These are phyloP conservation scores for Cladophialophora exuberans DNA, from an alignment of 2,329 filamentous ascomycete species.

Conservation along the genomic window DNA sequence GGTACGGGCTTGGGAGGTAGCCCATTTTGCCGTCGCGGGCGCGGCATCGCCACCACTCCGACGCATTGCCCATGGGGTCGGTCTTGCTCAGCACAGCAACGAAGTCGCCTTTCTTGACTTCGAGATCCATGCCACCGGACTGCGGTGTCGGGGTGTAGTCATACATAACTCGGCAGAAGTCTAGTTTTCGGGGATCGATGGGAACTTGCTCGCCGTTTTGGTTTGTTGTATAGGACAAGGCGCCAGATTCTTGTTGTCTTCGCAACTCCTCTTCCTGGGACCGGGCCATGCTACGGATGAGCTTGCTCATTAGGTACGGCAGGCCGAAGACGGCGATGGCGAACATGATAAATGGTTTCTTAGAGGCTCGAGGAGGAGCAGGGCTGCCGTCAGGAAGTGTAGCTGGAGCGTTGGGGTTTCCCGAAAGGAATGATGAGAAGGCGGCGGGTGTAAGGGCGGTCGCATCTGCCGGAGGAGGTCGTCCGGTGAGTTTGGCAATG, in stretches of 20 bases:
- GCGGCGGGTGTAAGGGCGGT: constrained; percentile 85
- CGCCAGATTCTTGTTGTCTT: constrained; percentile 53
- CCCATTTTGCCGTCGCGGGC: constrained; percentile 87
- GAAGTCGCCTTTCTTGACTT: constrained; percentile 91
- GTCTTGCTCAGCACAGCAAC: constrained; percentile 92
- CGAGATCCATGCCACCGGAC: constrained; percentile 75
- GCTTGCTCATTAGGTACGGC: constrained; percentile 95
- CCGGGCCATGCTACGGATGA: constrained; percentile 82
- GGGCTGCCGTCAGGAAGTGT: constrained; percentile 68
- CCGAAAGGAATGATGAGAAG: constrained; percentile 86
- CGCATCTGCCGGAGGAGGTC: constrained; percentile 84
- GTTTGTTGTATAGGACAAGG: constrained; percentile 50
- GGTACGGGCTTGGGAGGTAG: constrained; percentile 87
- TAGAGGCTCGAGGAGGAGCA: constrained; percentile 73
- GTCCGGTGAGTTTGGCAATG: constrained; percentile 89
- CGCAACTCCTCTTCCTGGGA: constrained; percentile 77
- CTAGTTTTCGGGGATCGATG: constrained; percentile 85
- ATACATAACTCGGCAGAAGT: constrained; percentile 93
- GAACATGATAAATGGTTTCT: constrained; percentile 96
- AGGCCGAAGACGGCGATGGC: constrained; percentile 90
- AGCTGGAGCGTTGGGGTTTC: constrained; percentile 46
- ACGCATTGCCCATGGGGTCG: constrained; percentile 87
- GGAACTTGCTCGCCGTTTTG: constrained; percentile 46
- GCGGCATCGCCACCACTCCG: constrained; percentile 96
- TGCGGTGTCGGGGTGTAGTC: constrained; percentile 83